Percentiles rank a stretch among this genome's conserved stretches.
These are phyloP conservation scores for Aspergillus hortae DNA, from an alignment of 2,329 filamentous ascomycete species.

Conservation along the genomic window DNA sequence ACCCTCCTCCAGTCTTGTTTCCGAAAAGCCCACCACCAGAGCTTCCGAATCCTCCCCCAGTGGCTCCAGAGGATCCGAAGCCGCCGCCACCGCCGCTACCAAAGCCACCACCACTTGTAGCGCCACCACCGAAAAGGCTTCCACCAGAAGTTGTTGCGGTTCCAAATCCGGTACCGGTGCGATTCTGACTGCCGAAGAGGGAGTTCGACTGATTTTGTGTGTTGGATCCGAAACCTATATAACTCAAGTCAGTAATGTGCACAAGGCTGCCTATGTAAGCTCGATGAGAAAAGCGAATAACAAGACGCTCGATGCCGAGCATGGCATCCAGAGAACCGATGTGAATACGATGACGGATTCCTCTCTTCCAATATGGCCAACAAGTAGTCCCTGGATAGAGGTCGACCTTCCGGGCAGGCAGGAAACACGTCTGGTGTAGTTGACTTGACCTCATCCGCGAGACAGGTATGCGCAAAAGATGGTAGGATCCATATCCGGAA, in stretches of 20 bases:
- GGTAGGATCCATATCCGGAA: background rate
- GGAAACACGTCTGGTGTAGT: no score
- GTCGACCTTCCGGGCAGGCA: no score
- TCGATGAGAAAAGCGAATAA: slow-evolving; percentile 5
- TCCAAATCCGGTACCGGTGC: slow-evolving; percentile 26
- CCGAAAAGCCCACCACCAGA: slow-evolving; percentile 28
- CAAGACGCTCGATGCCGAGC: background rate
- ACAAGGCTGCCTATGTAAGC: background rate
- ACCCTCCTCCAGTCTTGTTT: slow-evolving; percentile 16
- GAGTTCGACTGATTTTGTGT: slow-evolving; percentile 30
- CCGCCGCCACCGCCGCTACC: slow-evolving; percentile 24
- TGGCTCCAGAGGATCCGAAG: slow-evolving; percentile 19
- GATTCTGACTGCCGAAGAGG: slow-evolving; percentile 35
- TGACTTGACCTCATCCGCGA: no score
- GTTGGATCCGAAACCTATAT: slow-evolving; percentile 35
- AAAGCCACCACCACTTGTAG: slow-evolving; percentile 25
- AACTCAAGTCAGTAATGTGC: slow-evolving; percentile 3
- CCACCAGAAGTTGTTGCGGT: slow-evolving; percentile 28
- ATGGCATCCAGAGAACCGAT: no score
- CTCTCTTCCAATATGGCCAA: background rate
- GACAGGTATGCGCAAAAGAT: background rate
- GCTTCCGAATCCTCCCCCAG: slow-evolving; percentile 27
- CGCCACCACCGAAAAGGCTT: slow-evolving; percentile 30
- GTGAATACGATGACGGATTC: background rate
- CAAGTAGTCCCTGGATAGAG: background rate